A percentile compares a stretch with the other conserved stretches of the same genome.
phyloP scores from a whole-genome alignment of 2,329 filamentous ascomycete species.

The Botrytis medusae region DNA sequence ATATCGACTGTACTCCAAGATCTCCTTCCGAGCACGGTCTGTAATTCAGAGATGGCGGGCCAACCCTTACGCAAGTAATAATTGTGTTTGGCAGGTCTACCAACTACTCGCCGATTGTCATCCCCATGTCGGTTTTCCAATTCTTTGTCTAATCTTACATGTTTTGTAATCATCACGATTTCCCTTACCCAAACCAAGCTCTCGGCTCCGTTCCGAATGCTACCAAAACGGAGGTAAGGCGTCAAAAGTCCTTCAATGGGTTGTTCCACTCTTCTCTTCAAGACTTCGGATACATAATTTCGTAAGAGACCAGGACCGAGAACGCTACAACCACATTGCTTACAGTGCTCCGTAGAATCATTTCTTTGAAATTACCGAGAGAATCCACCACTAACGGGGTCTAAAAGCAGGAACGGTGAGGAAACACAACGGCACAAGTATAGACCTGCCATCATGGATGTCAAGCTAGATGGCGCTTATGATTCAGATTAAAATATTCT shows the following conservation, averaged over 20 bases:
- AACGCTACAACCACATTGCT: conserved; percentile 17
- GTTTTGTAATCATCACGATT: conserved; percentile 11
- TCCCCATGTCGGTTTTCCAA: background rate
- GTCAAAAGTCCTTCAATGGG: conserved; percentile 5
- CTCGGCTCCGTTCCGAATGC: conserved; percentile 6
- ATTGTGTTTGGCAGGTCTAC: conserved; percentile 1
- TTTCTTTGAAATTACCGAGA: conserved; percentile 12
- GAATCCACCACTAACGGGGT: conserved; percentile 1
- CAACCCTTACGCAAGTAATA: conserved; percentile 9
- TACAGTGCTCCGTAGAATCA: background rate
- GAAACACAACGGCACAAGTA: background rate
- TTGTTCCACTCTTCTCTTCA: background rate
- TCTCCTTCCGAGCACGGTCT: conserved; percentile 11
- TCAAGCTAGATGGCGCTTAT: conserved; percentile 16
- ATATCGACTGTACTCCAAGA: conserved; percentile 1
- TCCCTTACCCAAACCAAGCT: background rate
- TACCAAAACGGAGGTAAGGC: background rate
- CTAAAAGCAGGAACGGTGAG: conserved; percentile 12
- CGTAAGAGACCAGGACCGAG: background rate
- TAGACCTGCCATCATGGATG: conserved; percentile 10
- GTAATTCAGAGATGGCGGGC: background rate
- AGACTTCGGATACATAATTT: conserved; percentile 7
- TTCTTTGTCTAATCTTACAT: conserved; percentile 9
- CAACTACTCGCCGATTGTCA: background rate
- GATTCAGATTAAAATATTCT: conserved; percentile 24